phyloP scores from a whole-genome alignment of 2,329 filamentous ascomycete genomes.

The Incumbomyces delicatus region DNA sequence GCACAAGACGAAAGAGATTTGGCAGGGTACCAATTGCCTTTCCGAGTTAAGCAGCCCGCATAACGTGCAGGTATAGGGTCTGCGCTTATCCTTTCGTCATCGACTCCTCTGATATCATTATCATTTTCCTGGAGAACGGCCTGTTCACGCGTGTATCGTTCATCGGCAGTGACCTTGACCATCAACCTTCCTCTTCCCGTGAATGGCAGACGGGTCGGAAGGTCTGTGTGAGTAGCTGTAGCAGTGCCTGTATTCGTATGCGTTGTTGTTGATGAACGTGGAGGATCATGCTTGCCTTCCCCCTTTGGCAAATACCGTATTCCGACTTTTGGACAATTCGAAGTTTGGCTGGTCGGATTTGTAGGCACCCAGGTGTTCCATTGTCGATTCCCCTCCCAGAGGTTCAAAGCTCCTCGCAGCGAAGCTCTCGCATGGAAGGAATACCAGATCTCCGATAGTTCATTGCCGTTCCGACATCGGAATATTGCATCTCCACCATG shows the following conservation, averaged over 20 bases:
- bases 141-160: neutral
- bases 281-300: slow-evolving; percentile 11
- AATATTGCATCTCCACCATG: slow-evolving; percentile 50
- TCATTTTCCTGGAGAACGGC: neutral
- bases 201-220: slow-evolving; percentile 34
- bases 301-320: slow-evolving; percentile 58
- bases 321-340: slow-evolving; percentile 52
- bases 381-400: slow-evolving; percentile 41
- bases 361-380: slow-evolving; percentile 31
- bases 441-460: slow-evolving; percentile 50
- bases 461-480: slow-evolving; percentile 43
- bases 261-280: slow-evolving; percentile 18
- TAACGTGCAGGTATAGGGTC: slow-evolving; percentile 10
- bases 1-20: slow-evolving; percentile 50
- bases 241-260: slow-evolving; percentile 26
- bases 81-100: slow-evolving; percentile 24
- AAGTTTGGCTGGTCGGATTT: slow-evolving; percentile 43
- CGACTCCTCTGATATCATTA: neutral
- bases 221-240: slow-evolving; percentile 29
- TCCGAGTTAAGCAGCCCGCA: slow-evolving; percentile 57
- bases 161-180: slow-evolving; percentile 28
- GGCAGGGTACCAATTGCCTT: slow-evolving; percentile 56
- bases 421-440: slow-evolving; percentile 52
- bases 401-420: slow-evolving; percentile 26
- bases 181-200: slow-evolving; percentile 52